Evolutionary conservation across 495 filamentous ascomycete species (phyloP), one percentile per base, ranked within the genome.

Genomic region (Niebla homalea): DNA sequence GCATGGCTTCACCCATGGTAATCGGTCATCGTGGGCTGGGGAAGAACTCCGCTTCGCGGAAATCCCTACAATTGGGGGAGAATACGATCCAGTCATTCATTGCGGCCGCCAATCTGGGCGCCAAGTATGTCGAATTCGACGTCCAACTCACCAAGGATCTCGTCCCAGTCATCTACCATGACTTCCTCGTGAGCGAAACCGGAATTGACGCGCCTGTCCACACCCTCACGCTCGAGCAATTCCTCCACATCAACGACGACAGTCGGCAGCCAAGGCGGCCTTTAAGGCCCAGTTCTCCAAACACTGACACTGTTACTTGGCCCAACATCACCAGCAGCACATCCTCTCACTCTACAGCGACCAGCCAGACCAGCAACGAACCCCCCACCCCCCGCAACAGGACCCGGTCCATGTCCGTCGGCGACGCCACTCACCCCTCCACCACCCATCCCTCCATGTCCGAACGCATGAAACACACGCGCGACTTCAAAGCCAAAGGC

Each of bases 121-220:
- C 89, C 1, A 80, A 82, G 16, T 93, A 94, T 60, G 88, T 96
- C 48, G 89, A 96, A 45, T 53, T 84, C 59, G 92, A 98, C 61
- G 92, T 99, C 2, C 93, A 99, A 62, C 72, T 99, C 43, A 99
- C 93, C 16, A 99, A 99, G 60, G 93, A 99, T 62, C 89, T 92
- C 64, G 88, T 99, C 7, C 93, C 93, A 16, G 89, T 99, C 58
- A 94, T 99, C 57, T 99, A 99, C 64, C 93, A 99, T 63, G 93
- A 99, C 65, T 99, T 99, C 58, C 73, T 99, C 15, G 92, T 99
- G 64, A 94, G 88, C 62, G 93, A 99, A 67, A 99, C 93, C 0
- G 93, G 93, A 1, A 94, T 94, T 50, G 93, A 99, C 64, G 93
- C 90, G 0, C 93, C 93, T 0, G 89, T 99, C 1, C 93, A 99